Evolutionary conservation across 306 rosid species (phyloP), one percentile per base, ranked within the genome.

Genomic region (Alnus glutinosa): DNA sequence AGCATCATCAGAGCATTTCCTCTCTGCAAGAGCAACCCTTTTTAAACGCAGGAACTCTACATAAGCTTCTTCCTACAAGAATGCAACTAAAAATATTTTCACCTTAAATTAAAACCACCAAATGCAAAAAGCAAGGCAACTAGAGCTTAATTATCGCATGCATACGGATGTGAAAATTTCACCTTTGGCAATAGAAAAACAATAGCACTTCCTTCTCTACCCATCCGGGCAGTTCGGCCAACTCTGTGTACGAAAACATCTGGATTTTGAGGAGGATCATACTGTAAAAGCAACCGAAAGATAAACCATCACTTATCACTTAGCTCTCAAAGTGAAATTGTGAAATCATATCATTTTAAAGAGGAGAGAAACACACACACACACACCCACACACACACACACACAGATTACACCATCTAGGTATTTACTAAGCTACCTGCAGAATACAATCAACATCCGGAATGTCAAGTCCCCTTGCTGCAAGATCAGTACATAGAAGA

Each of bases 191-290:
- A 77, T 58, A 95, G 87, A 81, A 95, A 95, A 82, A 90, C 93
- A 51, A 95, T 70, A 7, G 99, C 94, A 75, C 86, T 88, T 72
- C 99, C 99, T 93, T 87, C 88, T 85, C 89, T 91, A 72, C 97
- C 99, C 87, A 95, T 84, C 42, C 97, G 94, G 75, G 99, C 99
- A 79, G 99, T 93, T 88, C 98, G 89, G 52, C 99, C 99, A 61
- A 91, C 98, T 90, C 99, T 88, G 83, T 95, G 99, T 69, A 93
- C 16, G 18, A 93, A 95, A 73, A 95, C 99, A 82, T 93, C 89
- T 55, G 98, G 99, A 80, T 95, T 94, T 90, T 93, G 96, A 55
- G 99, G 99, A 63, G 98, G 92, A 89, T 95, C 98, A 82, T 93
- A 95, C 99, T 91, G 91, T 80, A 72, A 42, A 15, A 73, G 52